These are phyloP conservation scores for Cucurbita moschata DNA, from an alignment of 306 rosid genomes.

Conservation along the genomic window DNA sequence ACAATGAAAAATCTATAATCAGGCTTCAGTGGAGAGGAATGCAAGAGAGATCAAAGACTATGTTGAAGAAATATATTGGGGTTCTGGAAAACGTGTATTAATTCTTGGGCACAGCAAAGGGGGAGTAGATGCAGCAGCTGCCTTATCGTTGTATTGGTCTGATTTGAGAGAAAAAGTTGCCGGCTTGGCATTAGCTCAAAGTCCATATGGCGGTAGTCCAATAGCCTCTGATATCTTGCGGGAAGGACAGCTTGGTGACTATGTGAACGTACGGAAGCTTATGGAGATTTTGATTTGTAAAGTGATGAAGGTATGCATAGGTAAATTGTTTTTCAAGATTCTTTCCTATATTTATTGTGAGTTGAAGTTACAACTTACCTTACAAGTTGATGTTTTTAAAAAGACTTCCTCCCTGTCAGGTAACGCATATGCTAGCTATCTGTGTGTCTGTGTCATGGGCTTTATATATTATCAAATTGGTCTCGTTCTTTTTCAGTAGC, in stretches of 20 bases:
- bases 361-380: background rate
- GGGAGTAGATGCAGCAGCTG: conserved; percentile 98
- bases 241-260: conserved; percentile 96
- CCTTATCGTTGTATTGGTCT: conserved; percentile 89
- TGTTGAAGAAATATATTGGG: conserved; percentile 94
- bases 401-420: background rate
- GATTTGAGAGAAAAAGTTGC: conserved; percentile 95
- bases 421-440: background rate
- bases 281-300: conserved; percentile 80
- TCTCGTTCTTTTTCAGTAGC: too few relatives aligned
- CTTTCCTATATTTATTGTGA: background rate
- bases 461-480: too few relatives aligned
- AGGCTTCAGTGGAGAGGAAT: conserved; percentile 94
- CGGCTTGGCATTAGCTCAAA: conserved; percentile 79
- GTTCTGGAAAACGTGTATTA: conserved; percentile 73
- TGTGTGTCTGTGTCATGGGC: background rate
- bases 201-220: conserved; percentile 99
- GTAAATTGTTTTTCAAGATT: background rate
- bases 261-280: conserved; percentile 76
- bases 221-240: conserved; percentile 92
- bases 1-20: conserved; percentile 12
- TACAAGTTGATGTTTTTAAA: background rate
- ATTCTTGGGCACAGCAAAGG: conserved; percentile 99
- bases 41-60: conserved; percentile 88
- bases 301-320: conserved; percentile 58